Evolutionary conservation across 306 rosid genomes (phyloP).

Genomic region (Ormosia emarginata): DNA sequence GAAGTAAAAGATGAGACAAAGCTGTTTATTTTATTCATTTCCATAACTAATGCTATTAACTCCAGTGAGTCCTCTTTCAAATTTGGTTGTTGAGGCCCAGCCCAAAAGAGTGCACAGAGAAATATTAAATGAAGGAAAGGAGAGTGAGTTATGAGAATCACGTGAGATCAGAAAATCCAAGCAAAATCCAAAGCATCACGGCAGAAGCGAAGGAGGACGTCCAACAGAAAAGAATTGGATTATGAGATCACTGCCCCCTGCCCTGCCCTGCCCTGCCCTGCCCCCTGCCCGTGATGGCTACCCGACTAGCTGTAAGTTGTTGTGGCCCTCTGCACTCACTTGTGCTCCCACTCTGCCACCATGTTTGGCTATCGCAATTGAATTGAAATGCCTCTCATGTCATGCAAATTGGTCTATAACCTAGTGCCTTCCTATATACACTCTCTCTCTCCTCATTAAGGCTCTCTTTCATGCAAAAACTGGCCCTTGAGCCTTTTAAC

Average conservation of each 20-base stretch:
- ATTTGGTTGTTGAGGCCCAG: not conserved
- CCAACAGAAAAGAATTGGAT: slow-evolving; percentile 16
- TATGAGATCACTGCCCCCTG: slow-evolving; percentile 34
- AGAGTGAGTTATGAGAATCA: slow-evolving; percentile 38
- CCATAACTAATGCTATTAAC: not conserved
- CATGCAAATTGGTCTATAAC: not conserved
- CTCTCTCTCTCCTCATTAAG: not conserved
- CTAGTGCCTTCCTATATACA: not conserved
- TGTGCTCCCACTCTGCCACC: slow-evolving; percentile 24
- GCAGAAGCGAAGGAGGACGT: not conserved
- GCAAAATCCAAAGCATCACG: slow-evolving; percentile 38
- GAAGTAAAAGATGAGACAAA: not conserved
- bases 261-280: no score
- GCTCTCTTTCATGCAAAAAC: slow-evolving; percentile 3
- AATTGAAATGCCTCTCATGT: not conserved
- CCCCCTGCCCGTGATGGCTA: slow-evolving; percentile 35
- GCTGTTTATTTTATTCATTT: not conserved
- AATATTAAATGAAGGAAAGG: slow-evolving; percentile 20
- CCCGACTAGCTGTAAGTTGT: slow-evolving; percentile 27
- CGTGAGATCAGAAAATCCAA: slow-evolving; percentile 66
- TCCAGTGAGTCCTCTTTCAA: not conserved
- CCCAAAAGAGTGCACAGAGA: slow-evolving; percentile 17
- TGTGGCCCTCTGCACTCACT: slow-evolving; percentile 23
- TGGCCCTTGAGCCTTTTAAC: not conserved
- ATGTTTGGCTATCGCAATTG: slow-evolving; percentile 21